Base-by-base conservation (phyloP, 768 basidiomycete species). In the Mycena leptocephala region DNA sequence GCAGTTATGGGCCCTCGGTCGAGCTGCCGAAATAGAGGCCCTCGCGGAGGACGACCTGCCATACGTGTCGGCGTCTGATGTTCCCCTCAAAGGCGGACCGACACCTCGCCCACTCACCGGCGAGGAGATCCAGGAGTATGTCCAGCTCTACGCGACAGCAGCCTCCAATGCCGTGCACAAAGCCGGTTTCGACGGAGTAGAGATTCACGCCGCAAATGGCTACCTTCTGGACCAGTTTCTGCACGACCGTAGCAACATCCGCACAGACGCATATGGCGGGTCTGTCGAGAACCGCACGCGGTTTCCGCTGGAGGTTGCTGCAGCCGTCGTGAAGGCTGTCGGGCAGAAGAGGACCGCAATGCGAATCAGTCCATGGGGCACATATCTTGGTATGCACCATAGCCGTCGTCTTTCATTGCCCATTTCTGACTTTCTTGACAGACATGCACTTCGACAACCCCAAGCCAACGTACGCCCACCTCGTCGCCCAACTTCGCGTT, bases 151-250 rank as follows among this genome's bases (percentile, higher is more conserved):
- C 77, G 87, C 84, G 20, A 80, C 83, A 5, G 90, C 88, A 0
- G 89, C 92, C 9, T 82, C 81, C 26, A 86, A 87, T 58, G 88
- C 89, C 55, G 82, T 91, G 33, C 82, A 84, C 43, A 77, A 67
- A 56, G 90, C 92, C 51, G 92, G 90, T 7, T 92, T 92, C 72
- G 92, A 92, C 71, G 92, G 91, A 30, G 85, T 91, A 5, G 91
- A 93, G 83, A 85, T 89, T 73, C 84, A 84, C 55, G 80, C 70
- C 14, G 80, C 80, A 16, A 82, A 83, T 46, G 83, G 83, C 0
- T 84, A 85, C 70, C 74, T 88, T 32, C 62, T 85, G 28, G 88
- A 91, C 78, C 89, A 91, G 79, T 91, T 92, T 84, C 72, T 88
- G 11, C 88, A 90, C 70, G 77, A 84, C 39, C 64, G 79, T 3